Evolutionary conservation across 768 basidiomycete species (phyloP), one percentile per base, ranked within the genome.

Genomic region (Naganishia onofrii): DNA sequence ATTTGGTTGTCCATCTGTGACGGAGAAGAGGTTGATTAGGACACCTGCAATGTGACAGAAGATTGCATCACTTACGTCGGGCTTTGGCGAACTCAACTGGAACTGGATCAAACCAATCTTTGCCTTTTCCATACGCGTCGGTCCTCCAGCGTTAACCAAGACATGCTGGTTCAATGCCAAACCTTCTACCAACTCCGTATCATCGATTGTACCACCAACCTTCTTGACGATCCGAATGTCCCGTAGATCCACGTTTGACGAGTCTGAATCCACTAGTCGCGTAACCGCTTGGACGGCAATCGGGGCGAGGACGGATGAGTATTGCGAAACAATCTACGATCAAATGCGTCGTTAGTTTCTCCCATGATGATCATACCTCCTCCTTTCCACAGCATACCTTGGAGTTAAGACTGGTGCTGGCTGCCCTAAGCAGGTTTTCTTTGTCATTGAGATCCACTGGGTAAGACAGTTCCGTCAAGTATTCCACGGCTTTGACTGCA

Each of bases 31-130:
- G n/a, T 32, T 46, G 17, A 15, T 32, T 28, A 34, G 29, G 29
- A 64, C 38, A 64, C 23, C 21, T 51, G 29, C 48, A 51, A 70
- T 66, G 34, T 32, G 38, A 0, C 26, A 1, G 31, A 32, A 21
- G 70, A 31, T 36, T 55, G 48, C 15, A 53, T 5, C 1, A 78
- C 90, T 71, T 80, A 95, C 94, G 77, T 99, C 96, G 2, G 96
- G 95, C 82, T 99, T 99, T 8, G 96, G 96, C 48, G 93, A 91
- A 74, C 90, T 92, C 63, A 99, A 86, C 81, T 98, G 96, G 86
- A 99, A 99, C 81, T 99, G 96, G 73, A 98, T 90, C 71, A 99
- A 88, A 48, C 89, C 96, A 75, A 99, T 98, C 84, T 95, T 98
- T 28, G 96, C 96, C 81, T 98, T 98, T 82, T 99, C 95, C 82